phyloP scores from a whole-genome alignment of 768 basidiomycete species.

The Boletus fagicola region DNA sequence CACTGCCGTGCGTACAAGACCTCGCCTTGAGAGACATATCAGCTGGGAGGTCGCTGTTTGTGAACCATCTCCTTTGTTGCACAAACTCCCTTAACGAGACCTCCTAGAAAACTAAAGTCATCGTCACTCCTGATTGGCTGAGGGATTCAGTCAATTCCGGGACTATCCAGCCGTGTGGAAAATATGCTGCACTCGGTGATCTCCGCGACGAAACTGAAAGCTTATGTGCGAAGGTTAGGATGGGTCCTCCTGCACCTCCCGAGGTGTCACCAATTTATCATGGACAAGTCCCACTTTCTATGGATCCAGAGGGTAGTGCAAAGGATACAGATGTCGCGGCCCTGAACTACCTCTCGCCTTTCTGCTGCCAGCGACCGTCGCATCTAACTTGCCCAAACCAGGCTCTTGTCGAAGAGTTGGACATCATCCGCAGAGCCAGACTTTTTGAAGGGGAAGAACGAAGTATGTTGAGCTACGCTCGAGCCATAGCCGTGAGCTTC shows the following conservation, averaged over 20 bases:
- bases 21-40: constrained; percentile 69
- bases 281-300: neutral
- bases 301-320: constrained; percentile 22
- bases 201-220: constrained; percentile 46
- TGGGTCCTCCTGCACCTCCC: neutral
- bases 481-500: constrained; percentile 63
- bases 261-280: neutral
- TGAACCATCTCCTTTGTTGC: constrained; percentile 7
- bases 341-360: constrained; percentile 37
- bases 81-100: neutral
- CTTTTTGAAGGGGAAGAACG: constrained; percentile 64
- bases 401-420: constrained; percentile 53
- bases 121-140: constrained; percentile 75
- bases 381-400: constrained; percentile 73
- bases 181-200: constrained; percentile 56
- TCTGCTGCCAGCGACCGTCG: constrained; percentile 61
- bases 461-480: constrained; percentile 69
- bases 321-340: constrained; percentile 15
- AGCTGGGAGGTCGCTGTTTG: constrained; percentile 64
- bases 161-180: constrained; percentile 46
- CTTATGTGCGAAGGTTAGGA: constrained; percentile 39
- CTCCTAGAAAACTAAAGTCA: constrained; percentile 57
- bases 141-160: constrained; percentile 50
- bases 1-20: constrained; percentile 63
- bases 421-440: constrained; percentile 54